Conservation (phyloP, 805 yeast genomes). For the Saccharomycopsis sp. region DNA sequence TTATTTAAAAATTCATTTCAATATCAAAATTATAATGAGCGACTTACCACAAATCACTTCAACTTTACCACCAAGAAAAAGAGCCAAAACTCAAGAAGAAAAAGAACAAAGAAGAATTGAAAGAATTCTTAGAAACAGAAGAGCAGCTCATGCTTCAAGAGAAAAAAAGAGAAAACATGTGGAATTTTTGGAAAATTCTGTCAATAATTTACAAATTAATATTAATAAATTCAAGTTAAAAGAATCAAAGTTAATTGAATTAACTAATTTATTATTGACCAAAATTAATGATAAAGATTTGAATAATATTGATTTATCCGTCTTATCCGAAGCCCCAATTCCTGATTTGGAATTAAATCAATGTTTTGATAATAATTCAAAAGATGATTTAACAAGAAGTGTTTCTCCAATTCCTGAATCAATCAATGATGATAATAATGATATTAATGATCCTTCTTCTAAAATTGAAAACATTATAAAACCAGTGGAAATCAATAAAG, state of each 20-base stretch:
- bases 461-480: neutral
- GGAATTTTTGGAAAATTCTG: conserved; percentile 60
- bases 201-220: conserved; percentile 23
- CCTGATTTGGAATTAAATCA: conserved; percentile 15
- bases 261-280: conserved; percentile 9
- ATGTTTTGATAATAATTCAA: conserved; percentile 1
- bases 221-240: conserved; percentile 11
- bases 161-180: conserved; percentile 93
- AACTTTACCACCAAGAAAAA: conserved; percentile 83
- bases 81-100: conserved; percentile 94
- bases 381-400: neutral
- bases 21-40: conserved; percentile 6
- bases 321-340: conserved; percentile 11
- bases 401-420: neutral
- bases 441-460: neutral
- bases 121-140: conserved; percentile 83
- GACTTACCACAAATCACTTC: conserved; percentile 25
- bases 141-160: conserved; percentile 96
- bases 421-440: neutral
- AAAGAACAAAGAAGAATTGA: conserved; percentile 95
- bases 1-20: neutral
- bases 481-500: neutral
- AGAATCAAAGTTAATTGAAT: conserved; percentile 11
- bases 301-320: conserved; percentile 7
- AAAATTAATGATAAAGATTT: conserved; percentile 11